Conservation (phyloP, 257 asterid genomes). For the Orobanche coerulescens region DNA sequence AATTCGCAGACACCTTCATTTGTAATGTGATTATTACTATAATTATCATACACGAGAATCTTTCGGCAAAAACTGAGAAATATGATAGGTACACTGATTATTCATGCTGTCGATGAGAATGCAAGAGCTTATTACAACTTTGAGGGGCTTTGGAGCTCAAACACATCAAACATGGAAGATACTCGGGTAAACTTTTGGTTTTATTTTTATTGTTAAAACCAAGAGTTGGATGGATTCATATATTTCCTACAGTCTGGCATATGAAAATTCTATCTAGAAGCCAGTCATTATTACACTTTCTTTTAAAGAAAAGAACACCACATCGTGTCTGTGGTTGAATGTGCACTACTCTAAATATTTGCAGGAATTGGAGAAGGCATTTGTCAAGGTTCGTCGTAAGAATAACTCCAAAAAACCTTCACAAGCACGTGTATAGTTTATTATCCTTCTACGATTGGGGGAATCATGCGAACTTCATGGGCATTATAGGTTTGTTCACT, state of each 20-base stretch:
- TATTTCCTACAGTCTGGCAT: conserved; percentile 3
- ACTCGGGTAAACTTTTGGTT: conserved; percentile 26
- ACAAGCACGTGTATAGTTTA: conserved; percentile 19
- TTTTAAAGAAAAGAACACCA: too few species aligned
- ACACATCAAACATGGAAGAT: conserved; percentile 33
- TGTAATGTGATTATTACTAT: background rate
- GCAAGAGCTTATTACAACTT: conserved; percentile 90
- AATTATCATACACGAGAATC: background rate
- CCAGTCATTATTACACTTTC: too few species aligned
- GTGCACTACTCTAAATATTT: conserved; percentile 8
- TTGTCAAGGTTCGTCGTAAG: conserved; percentile 61
- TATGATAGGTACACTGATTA: conserved; percentile 50
- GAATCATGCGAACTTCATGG: too few species aligned
- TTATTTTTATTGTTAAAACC: background rate
- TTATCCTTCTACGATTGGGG: background rate
- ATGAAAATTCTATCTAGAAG: background rate
- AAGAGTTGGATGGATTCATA: background rate
- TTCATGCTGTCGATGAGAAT: conserved; percentile 91
- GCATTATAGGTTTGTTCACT: too few species aligned
- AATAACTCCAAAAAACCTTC: conserved; percentile 74
- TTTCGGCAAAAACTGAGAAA: background rate
- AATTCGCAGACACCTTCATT: background rate
- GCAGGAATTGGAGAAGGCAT: conserved; percentile 74
- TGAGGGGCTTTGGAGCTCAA: conserved; percentile 62
- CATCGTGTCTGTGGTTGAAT: conserved; percentile 10